Conservation (phyloP, 148 eudicot species). For the Silene latifolia region DNA sequence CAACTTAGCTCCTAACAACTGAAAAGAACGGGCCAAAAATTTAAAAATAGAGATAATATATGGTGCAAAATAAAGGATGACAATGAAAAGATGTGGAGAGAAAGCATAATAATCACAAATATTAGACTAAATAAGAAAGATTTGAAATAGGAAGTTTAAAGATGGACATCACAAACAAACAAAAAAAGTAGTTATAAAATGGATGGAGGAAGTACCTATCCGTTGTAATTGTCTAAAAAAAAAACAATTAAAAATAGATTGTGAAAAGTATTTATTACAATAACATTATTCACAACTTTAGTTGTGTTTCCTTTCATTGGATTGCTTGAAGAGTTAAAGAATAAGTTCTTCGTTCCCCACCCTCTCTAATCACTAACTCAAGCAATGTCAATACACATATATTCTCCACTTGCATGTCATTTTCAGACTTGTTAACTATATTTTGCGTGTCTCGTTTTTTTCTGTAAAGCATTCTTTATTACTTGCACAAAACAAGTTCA, state of each 20-base stretch:
- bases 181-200: too few species aligned
- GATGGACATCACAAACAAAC: too few species aligned
- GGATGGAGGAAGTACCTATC: background rate
- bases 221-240: too few species aligned
- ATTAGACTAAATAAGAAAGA: too few species aligned
- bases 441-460: background rate
- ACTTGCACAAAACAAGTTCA: too few species aligned
- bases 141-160: too few species aligned
- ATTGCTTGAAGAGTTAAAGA: conserved; percentile 5
- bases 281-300: background rate
- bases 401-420: conserved; percentile 16
- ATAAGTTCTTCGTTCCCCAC: conserved; percentile 11
- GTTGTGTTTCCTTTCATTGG: background rate
- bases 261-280: background rate
- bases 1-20: too few species aligned
- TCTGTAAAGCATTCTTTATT: background rate
- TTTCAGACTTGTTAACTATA: background rate
- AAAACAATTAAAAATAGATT: background rate
- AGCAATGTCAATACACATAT: conserved; percentile 13
- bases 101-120: too few species aligned
- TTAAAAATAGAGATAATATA: too few species aligned
- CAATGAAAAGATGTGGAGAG: too few species aligned
- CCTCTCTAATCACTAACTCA: conserved; percentile 2
- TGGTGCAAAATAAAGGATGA: too few species aligned
- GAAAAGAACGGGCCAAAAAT: too few species aligned